Percentiles rank a stretch among this genome's conserved stretches.
Conservation (phyloP, 768 basidiomycete genomes). For the Myochromella boudieri region DNA sequence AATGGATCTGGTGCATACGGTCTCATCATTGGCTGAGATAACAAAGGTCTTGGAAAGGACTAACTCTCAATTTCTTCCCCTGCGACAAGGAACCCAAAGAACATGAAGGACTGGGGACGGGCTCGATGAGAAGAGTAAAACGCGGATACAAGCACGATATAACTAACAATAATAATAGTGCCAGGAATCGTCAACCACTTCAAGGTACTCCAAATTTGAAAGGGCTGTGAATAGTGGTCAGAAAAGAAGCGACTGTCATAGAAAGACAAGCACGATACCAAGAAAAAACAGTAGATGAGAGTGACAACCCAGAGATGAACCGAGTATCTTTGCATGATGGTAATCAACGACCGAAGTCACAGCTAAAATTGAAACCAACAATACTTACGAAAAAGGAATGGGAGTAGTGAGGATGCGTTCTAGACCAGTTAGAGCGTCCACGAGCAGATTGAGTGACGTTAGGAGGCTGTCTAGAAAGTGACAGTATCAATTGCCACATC, state of each 20-base stretch:
- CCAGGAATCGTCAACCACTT: conserved; percentile 67
- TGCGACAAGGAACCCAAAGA: conserved; percentile 73
- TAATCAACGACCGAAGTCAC: not conserved
- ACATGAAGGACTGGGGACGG: conserved; percentile 58
- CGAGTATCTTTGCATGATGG: conserved; percentile 47
- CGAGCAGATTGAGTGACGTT: conserved; percentile 49
- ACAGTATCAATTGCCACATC: not conserved
- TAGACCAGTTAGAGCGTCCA: conserved; percentile 66
- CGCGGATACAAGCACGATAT: conserved; percentile 14
- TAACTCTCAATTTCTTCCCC: conserved; percentile 76
- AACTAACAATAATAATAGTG: conserved; percentile 46
- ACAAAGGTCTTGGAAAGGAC: not conserved
- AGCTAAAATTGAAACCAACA: not conserved
- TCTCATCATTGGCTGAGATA: not conserved
- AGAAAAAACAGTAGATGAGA: conserved; percentile 53
- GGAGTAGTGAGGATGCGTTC: conserved; percentile 76
- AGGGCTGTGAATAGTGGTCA: conserved; percentile 43
- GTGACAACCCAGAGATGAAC: conserved; percentile 71
- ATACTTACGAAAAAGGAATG: conserved; percentile 68
- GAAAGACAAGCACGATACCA: conserved; percentile 40
- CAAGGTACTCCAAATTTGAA: conserved; percentile 58
- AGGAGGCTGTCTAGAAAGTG: conserved; percentile 43
- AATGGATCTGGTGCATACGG: conserved; percentile 38
- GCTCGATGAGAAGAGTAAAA: conserved; percentile 1
- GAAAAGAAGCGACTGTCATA: not conserved